phyloP scores from a whole-genome alignment of 23 red algal genomes.

The Agarophyton chilense region DNA sequence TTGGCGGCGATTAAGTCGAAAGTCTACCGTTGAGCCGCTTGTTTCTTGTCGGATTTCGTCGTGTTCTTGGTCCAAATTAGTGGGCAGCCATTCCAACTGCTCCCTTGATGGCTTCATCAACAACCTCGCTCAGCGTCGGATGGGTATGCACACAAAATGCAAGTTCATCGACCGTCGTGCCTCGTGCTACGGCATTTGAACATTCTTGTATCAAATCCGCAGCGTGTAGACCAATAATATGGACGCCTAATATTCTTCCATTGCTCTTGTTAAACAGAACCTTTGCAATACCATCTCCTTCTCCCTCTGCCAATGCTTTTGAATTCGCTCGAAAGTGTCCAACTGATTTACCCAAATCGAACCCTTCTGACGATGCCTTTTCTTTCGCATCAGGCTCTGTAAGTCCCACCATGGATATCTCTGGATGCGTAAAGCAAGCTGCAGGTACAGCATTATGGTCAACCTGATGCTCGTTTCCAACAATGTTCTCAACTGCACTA shows the following conservation, averaged over 20 bases:
- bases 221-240: slow-evolving; percentile 98
- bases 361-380: slow-evolving; percentile 73
- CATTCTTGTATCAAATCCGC: slow-evolving; percentile 98
- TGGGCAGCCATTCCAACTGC: slow-evolving; percentile 94
- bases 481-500: slow-evolving; percentile 92
- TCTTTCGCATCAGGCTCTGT: slow-evolving; percentile 90
- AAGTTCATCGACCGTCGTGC: slow-evolving; percentile 89
- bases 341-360: slow-evolving; percentile 88
- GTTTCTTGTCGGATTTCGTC: background rate
- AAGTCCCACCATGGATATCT: slow-evolving; percentile 92
- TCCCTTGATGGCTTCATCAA: slow-evolving; percentile 98
- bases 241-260: slow-evolving; percentile 92
- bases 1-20: background rate
- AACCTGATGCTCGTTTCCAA: slow-evolving; percentile 76
- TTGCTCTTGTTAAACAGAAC: slow-evolving; percentile 89
- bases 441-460: slow-evolving; percentile 90
- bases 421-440: slow-evolving; percentile 98
- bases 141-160: slow-evolving; percentile 98
- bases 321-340: slow-evolving; percentile 97
- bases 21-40: background rate
- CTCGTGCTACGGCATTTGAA: slow-evolving; percentile 87
- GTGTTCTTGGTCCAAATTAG: slow-evolving; percentile 7
- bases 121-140: slow-evolving; percentile 94
- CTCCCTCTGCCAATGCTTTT: slow-evolving; percentile 95
- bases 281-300: slow-evolving; percentile 98